Base-by-base conservation (phyloP, 108 stramenopile genomes). In the Discostella stelligeroides region DNA sequence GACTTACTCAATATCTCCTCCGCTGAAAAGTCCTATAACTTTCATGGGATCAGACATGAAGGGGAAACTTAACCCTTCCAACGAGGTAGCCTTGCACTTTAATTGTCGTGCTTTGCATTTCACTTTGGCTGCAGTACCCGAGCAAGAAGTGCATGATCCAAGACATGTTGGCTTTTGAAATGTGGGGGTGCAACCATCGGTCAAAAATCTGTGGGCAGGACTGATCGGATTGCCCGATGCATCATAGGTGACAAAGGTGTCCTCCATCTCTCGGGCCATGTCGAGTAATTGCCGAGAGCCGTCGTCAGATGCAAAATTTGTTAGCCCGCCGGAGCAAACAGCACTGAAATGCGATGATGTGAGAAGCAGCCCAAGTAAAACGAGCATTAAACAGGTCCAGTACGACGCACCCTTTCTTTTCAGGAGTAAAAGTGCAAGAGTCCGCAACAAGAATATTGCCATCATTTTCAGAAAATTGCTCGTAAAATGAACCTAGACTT, bases 381-480 rank as follows among this genome's bases (percentile, higher is more conserved):
- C 21, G 46, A 20, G 50, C 27, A 37, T 13, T 18, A 14, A 30
- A 30, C 3, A 28, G 9, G 1, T 7, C 14, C 15, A 47, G 18
- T 2, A n/a, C n/a, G n/a, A 42, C 47, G 14, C 17, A 28, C 40
- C 41, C 43, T n/a, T n/a, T n/a, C 5, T 63, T 41, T 21, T 9
- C 13, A 40, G 53, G 51, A 38, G 51, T 66, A 40, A 78, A 58
- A 8, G 37, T 20, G 29, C 76, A 78, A 11, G 46, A 23, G 3
- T 78, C 76, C 53, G 69, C 76, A 18, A 78, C 17, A 43, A 56
- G 20, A 49, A 78, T 65, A 10, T 23, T 53, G 18, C 42, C 76
- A 47, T 18, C 53, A 45, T 58, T n/a, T n/a, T n/a, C 38, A 1
- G 50, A 17, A 56, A 78, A 49, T 21, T 42, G 38, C 11, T 54